These are phyloP conservation scores for Zea luxurians DNA, from an alignment of 176 grass and related monocot genomes.

Conservation along the genomic window DNA sequence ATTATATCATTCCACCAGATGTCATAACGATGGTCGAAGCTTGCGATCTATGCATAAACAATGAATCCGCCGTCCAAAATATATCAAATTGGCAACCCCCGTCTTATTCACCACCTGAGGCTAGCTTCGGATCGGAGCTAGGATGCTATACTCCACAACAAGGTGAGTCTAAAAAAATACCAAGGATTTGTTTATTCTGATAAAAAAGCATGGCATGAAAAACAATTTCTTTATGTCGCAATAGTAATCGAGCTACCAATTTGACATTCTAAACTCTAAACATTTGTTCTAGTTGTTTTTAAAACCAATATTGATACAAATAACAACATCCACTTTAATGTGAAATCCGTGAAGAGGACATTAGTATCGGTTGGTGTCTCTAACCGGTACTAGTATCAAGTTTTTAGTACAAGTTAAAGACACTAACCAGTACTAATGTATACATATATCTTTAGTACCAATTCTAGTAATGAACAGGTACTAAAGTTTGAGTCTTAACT, in stretches of 20 bases:
- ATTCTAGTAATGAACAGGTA: too few species aligned
- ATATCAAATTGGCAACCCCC: neutral
- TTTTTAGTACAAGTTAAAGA: too few species aligned
- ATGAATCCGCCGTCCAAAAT: constrained; percentile 9
- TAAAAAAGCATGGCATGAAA: neutral
- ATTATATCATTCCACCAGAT: constrained; percentile 27
- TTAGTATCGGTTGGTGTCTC: too few species aligned
- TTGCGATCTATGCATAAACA: constrained; percentile 29
- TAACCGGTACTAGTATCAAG: too few species aligned
- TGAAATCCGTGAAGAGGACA: too few species aligned
- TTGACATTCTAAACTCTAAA: neutral
- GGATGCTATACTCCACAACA: neutral
- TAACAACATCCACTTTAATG: too few species aligned
- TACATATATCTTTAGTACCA: too few species aligned
- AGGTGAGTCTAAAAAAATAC: neutral
- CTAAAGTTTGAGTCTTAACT: too few species aligned
- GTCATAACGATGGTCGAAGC: neutral
- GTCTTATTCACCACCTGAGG: constrained; percentile 7
- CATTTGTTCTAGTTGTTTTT: too few species aligned
- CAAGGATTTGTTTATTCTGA: neutral
- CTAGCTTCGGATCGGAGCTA: neutral
- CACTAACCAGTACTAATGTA: too few species aligned
- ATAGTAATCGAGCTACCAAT: neutral
- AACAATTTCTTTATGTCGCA: neutral
- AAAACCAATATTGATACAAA: too few species aligned